Evolutionary conservation across 345 rosid genomes (phyloP).

Genomic region (Erysimum cheiranthoides): DNA sequence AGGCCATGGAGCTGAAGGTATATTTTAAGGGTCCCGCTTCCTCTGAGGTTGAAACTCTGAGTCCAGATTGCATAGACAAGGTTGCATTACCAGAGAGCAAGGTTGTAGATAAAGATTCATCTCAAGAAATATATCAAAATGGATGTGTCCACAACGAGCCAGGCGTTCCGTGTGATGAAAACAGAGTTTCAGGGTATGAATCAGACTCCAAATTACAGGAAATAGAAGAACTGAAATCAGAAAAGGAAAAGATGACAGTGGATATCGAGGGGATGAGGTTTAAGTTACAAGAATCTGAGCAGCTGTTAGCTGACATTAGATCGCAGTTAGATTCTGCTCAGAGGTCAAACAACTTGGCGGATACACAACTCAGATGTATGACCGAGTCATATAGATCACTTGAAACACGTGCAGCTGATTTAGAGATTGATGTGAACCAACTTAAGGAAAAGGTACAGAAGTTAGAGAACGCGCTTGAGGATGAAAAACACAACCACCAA

Average conservation of each 20-base stretch:
- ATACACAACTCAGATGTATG: conserved; percentile 95
- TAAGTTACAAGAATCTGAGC: conserved; percentile 78
- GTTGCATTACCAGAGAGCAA: conserved; percentile 87
- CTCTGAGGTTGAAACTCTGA: conserved; percentile 61
- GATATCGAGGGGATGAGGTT: conserved; percentile 64
- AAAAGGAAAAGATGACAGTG: conserved; percentile 67
- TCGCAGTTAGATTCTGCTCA: conserved; percentile 69
- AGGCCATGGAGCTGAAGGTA: conserved; percentile 73
- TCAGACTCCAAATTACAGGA: conserved; percentile 55
- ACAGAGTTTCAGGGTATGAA: conserved; percentile 55
- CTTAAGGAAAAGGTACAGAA: conserved; percentile 57
- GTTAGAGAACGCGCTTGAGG: conserved; percentile 69
- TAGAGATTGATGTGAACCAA: conserved; percentile 74
- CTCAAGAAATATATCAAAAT: conserved; percentile 63
- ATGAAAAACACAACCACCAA: conserved; percentile 61
- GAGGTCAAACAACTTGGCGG: conserved; percentile 80
- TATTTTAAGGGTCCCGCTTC: conserved; percentile 58
- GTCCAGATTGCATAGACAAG: conserved; percentile 95
- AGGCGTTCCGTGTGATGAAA: conserved; percentile 72
- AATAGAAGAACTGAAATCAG: conserved; percentile 69
- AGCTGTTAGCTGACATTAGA: conserved; percentile 70
- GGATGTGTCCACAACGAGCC: conserved; percentile 62
- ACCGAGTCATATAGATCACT: conserved; percentile 91
- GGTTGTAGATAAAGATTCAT: conserved; percentile 54
- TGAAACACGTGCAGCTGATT: conserved; percentile 73